These are phyloP conservation scores for Cryptococcus sp. DNA, from an alignment of 1,284 basidiomycete genomes.

Conservation along the genomic window DNA sequence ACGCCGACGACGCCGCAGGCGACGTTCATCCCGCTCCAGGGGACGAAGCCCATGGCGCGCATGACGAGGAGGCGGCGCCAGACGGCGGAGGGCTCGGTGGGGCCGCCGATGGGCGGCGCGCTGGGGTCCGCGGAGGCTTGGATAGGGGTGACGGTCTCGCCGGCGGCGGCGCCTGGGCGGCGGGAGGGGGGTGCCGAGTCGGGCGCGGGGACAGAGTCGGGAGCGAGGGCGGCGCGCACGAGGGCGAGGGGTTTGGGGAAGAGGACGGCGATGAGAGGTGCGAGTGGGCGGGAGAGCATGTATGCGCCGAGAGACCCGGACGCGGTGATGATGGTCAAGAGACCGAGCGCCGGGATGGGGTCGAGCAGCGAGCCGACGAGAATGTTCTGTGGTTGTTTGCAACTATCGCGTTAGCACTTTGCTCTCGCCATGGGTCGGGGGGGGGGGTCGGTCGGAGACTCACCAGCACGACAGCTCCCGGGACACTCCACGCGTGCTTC, in stretches of 20 bases:
- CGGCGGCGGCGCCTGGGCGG: not conserved
- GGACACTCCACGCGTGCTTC: constrained; percentile 94
- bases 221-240: constrained; percentile 48
- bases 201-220: constrained; percentile 29
- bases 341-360: constrained; percentile 68
- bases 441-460: too few species aligned
- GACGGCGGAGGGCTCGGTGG: constrained; percentile 50
- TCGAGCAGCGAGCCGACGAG: constrained; percentile 81
- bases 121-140: constrained; percentile 34
- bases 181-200: not conserved
- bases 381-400: constrained; percentile 71
- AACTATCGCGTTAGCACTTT: not conserved
- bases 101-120: constrained; percentile 24
- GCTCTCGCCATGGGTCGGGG: not conserved
- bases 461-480: constrained; percentile 84
- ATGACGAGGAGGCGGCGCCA: constrained; percentile 83
- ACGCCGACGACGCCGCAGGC: constrained; percentile 87
- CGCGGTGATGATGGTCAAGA: constrained; percentile 77
- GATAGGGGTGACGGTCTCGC: constrained; percentile 47
- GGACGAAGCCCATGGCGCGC: constrained; percentile 81
- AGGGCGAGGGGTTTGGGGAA: constrained; percentile 81
- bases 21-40: constrained; percentile 92
- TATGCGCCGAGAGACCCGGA: constrained; percentile 78
- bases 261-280: constrained; percentile 70
- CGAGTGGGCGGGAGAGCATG: constrained; percentile 72